Base-by-base conservation (phyloP, 139 green algal species). In the Penium margaritaceum region DNA sequence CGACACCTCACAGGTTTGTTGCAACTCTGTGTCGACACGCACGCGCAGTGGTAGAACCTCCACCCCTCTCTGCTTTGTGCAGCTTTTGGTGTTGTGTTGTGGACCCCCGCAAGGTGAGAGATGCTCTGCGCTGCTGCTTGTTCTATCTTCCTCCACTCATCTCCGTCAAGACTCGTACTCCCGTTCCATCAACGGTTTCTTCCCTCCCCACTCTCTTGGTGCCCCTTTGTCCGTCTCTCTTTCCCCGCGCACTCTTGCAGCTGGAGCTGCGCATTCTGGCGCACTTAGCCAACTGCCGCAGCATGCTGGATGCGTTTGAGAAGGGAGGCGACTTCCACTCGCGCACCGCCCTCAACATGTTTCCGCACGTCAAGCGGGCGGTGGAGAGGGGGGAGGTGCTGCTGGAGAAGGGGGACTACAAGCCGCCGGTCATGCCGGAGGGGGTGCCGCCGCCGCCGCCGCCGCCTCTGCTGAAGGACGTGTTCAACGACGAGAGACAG, bases 221-320 rank as follows among this genome's bases (percentile, higher is more conserved):
- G 15, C 43, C 43, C 43, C 43, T n/a, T n/a, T n/a, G n/a, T n/a
- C n/a, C n/a, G n/a, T n/a, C n/a, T n/a, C n/a, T 15, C 32, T 15
- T 66, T 15, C 32, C 29, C 32, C 29, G 15, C 32, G 29, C 32
- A 33, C 17, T 51, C 19, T 68, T 29, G 7, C 94, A 98, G 88
- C 87, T 98, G 70, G 94, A 98, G 89, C 88, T 98, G 78, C 90
- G 94, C 32, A 84, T 98, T 47, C 86, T 98, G 64, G 94, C 94
- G 7, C 92, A 97, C 84, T 91, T 98, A 83, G 87, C 94, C 0
- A 34, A 86, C 62, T 98, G 94, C 84, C 61, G 78, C 21, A 76
- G 81, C 63, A 98, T 98, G 93, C 71, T 89, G 9, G 55, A 87
- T 2, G 94, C 94, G 1, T 98, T 98, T 67, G 67, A 87, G 62